Evolutionary conservation across 345 rosid species (phyloP), one percentile per base, ranked within the genome.

Genomic region (Microthlaspi erraticum): DNA sequence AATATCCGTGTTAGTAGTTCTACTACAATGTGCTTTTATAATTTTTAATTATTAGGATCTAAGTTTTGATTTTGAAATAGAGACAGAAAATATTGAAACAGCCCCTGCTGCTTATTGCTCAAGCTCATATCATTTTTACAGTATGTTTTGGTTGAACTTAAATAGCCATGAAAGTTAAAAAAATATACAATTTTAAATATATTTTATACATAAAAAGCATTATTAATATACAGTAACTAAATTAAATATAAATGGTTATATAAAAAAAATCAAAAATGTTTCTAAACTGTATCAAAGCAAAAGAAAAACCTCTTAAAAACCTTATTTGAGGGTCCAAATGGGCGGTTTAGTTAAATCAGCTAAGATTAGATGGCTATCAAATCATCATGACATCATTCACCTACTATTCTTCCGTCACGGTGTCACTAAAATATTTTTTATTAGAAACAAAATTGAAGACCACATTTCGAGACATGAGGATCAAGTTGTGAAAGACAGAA

Each of bases 301-400:
- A 19, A 19, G 7, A 48, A 10, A 18, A 7, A 2, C 10, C 26
- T 2, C 3, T 10, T 29, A 3, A 31, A 31, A 8, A 8, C 12
- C 32, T 38, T 53, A 19, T 53, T n/a, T 14, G 39, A 31, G 2
- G 31, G 61, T 56, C 43, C 18, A 57, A 57, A 16, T 10, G 6
- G 17, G 1, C 9, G 62, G 6, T 10, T 36, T 11, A 37, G 4
- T 19, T 6, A 19, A 18, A 54, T 1, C 23, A 42, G 20, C 23
- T 34, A 33, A 20, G 34, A 19, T 55, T 43, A 26, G n/a, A 42
- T 67, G 37, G 49, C 12, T 26, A 23, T 42, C n/a, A n/a, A n/a
- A n/a, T n/a, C n/a, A n/a, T n/a, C n/a, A n/a, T n/a, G n/a, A n/a
- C 33, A 29, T 55, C 44, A 55, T 19, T 39, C 74, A 70, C 53